phyloP scores from a whole-genome alignment of 768 basidiomycete species.

The Gautieria morchelliformis region DNA sequence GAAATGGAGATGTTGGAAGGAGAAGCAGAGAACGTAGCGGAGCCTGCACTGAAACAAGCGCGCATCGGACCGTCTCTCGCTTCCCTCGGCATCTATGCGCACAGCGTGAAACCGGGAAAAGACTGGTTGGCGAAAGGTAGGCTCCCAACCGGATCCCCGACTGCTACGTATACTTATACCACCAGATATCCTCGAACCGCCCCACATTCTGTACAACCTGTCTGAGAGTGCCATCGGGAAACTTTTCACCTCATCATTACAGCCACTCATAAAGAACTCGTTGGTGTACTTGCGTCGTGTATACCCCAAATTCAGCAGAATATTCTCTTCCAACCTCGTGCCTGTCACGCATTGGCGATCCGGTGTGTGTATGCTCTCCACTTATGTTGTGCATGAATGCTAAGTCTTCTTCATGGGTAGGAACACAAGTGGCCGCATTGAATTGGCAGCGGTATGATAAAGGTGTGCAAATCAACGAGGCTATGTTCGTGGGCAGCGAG shows the following conservation, averaged over 20 bases:
- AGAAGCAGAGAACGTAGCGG: background rate
- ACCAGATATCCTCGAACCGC: constrained; percentile 31
- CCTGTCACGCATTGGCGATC: constrained; percentile 44
- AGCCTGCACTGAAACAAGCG: background rate
- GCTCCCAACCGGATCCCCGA: background rate
- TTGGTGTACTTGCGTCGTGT: constrained; percentile 41
- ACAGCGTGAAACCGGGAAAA: constrained; percentile 50
- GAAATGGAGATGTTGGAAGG: background rate
- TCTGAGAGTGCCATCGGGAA: constrained; percentile 39
- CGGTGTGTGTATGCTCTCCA: background rate
- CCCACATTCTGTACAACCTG: constrained; percentile 50
- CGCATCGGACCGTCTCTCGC: constrained; percentile 45
- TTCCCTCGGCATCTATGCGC: constrained; percentile 47
- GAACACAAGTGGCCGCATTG: constrained; percentile 46
- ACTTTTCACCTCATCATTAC: constrained; percentile 22
- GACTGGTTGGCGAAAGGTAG: constrained; percentile 38
- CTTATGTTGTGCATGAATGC: background rate
- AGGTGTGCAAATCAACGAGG: constrained; percentile 41
- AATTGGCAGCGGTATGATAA: constrained; percentile 57
- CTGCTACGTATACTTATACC: background rate
- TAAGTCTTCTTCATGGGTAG: constrained; percentile 15
- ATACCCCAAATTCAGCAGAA: constrained; percentile 47
- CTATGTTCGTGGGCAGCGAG: constrained; percentile 43
- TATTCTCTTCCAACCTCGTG: constrained; percentile 44
- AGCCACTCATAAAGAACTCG: constrained; percentile 32